A percentile compares a stretch with the other conserved stretches of the same genome.
These are phyloP conservation scores for Xerocomellus dryophilus DNA, from an alignment of 768 basidiomycete genomes.

Conservation along the genomic window DNA sequence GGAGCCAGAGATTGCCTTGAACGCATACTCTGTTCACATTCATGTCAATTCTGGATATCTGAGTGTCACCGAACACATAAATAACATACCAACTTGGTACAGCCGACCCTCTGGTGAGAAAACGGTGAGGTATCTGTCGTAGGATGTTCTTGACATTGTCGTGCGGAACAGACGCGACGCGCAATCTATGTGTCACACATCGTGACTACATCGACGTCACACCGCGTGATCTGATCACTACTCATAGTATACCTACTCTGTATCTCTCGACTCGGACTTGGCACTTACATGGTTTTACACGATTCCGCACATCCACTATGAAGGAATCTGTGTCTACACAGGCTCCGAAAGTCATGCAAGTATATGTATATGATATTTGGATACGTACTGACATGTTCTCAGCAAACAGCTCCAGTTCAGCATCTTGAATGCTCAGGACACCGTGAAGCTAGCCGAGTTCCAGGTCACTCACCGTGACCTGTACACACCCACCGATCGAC, in stretches of 20 bases:
- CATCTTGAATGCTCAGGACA: constrained; percentile 89
- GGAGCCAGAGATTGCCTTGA: constrained; percentile 98
- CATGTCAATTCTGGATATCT: constrained; percentile 3
- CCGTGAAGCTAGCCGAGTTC: constrained; percentile 93
- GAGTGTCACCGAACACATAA: neutral
- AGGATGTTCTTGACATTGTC: constrained; percentile 92
- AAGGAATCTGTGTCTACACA: constrained; percentile 80
- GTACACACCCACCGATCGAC: constrained; percentile 78
- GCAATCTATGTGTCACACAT: constrained; percentile 39
- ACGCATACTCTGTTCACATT: constrained; percentile 80
- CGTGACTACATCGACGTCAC: constrained; percentile 23
- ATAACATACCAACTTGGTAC: constrained; percentile 91
- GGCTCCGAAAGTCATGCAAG: constrained; percentile 81
- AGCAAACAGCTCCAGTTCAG: constrained; percentile 98
- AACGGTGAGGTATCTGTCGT: constrained; percentile 94
- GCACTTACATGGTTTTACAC: neutral
- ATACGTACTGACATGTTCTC: constrained; percentile 12
- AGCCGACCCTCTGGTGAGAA: constrained; percentile 96
- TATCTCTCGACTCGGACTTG: too few relatives aligned
- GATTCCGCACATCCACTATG: constrained; percentile 35
- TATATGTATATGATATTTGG: constrained; percentile 1
- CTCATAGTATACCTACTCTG: too few relatives aligned
- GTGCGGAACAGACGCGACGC: constrained; percentile 55
- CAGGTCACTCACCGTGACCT: constrained; percentile 92
- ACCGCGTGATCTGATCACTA: constrained; percentile 1